phyloP scores from a whole-genome alignment of 257 asterid genomes.

The Ilex asprella region DNA sequence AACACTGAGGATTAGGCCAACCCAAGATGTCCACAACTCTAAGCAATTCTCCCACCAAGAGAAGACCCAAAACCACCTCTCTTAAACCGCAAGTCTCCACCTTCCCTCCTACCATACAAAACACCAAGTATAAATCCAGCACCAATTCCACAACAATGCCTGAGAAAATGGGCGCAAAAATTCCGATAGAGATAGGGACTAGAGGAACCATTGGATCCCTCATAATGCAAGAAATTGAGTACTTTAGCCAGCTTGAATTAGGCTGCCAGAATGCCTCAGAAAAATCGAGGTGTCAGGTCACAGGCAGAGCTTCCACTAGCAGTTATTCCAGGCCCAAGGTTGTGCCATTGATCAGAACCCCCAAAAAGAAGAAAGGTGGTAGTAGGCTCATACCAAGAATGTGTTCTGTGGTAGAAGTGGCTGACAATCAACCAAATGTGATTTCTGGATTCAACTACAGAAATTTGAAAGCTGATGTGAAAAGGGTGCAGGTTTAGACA shows the following conservation, averaged over 20 bases:
- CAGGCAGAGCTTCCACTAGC: constrained; percentile 15
- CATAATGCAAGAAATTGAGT: constrained; percentile 25
- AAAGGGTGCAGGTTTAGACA: constrained; percentile 18
- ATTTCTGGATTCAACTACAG: constrained; percentile 23
- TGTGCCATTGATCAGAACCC: constrained; percentile 16
- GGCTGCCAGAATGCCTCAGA: constrained; percentile 11
- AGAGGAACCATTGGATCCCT: constrained; percentile 34
- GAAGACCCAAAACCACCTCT: constrained; percentile 3
- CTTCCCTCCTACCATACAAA: constrained; percentile 20
- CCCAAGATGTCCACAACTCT: constrained; percentile 16
- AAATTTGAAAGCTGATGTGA: constrained; percentile 23
- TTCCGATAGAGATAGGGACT: constrained; percentile 28
- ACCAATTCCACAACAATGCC: constrained; percentile 15
- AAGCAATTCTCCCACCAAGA: constrained; percentile 22
- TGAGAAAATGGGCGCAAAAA: constrained; percentile 20
- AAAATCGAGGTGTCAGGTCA: constrained; percentile 11
- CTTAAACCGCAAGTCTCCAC: constrained; percentile 17
- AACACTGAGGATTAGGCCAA: constrained; percentile 7
- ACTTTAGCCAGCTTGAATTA: constrained; percentile 22
- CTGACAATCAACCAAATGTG: constrained; percentile 20
- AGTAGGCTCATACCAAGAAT: constrained; percentile 41
- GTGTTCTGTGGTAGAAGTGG: constrained; percentile 49
- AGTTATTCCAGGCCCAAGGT: constrained; percentile 24
- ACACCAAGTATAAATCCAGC: constrained; percentile 12
- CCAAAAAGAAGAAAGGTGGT: constrained; percentile 36